Evolutionary conservation across 2,329 filamentous ascomycete genomes (phyloP), one percentile per base, ranked within the genome.

Genomic region (Chrysoporthe austroafricana): DNA sequence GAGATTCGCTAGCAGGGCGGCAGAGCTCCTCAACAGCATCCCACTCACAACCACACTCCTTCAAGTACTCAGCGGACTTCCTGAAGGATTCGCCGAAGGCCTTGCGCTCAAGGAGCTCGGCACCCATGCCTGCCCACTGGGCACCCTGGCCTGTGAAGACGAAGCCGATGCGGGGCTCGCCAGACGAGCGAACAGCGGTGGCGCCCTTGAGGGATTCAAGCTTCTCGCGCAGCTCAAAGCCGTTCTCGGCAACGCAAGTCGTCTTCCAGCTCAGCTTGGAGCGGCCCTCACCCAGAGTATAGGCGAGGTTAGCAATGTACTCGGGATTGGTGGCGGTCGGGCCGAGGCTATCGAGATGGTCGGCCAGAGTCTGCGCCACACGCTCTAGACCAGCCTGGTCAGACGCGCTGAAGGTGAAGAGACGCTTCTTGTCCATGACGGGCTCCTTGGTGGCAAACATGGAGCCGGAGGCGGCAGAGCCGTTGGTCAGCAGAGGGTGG

Each of bases 371-470:
- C 4, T 79, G 73, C 8, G 80, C 69, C 0, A 78, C 73, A 5
- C 69, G 67, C 73, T 81, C 80, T 43, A 68, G 46, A 14, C 66
- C 66, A 8, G 66, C 66, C 63, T 68, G 66, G 74, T 81, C 79
- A 62, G 81, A 80, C 62, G 79, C 79, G 2, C 79, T 77, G 65
- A 82, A 72, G 18, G 80, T 78, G 70, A 83, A 86, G n/a, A 82
- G 76, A 70, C 78, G 82, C 4, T 69, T 66, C 4, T 69, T 77
- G 66, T 66, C 64, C 26, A 66, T 11, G 18, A 66, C 64, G 18
- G 64, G 64, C 59, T 66, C 64, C 64, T 50, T 66, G 50, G 48
- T 48, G 13, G 52, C 13, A 43, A 66, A 66, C 36, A 66, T 39
- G 60, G 59, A 63, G 60, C 59, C 32, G 32, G 11, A 26, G n/a